A percentile compares a stretch with the other conserved stretches of the same genome.
Conservation (phyloP, 345 rosid species). For the Acer saccharum region DNA sequence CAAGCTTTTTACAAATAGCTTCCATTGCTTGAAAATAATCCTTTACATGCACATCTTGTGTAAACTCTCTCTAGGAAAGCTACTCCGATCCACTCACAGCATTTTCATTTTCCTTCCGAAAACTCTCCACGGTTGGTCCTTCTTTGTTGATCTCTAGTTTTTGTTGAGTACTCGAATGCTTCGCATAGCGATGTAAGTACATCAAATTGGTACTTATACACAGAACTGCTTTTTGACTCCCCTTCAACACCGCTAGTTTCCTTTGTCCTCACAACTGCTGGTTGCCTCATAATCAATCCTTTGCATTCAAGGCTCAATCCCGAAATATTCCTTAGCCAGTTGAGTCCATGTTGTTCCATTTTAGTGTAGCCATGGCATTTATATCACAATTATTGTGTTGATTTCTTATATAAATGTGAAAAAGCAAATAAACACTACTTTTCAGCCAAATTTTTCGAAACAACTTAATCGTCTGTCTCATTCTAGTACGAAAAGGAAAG, state of each 20-base stretch:
- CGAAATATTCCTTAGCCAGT: constrained; percentile 67
- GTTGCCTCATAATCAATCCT: constrained; percentile 45
- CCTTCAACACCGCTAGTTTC: constrained; percentile 61
- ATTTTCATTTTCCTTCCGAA: no score
- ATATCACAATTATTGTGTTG: not conserved
- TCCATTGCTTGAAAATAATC: no score
- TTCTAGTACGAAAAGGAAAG: not conserved
- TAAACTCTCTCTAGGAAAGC: no score
- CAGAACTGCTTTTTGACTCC: constrained; percentile 54
- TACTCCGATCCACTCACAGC: no score
- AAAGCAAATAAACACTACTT: not conserved
- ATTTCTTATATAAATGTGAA: not conserved
- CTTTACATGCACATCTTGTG: no score
- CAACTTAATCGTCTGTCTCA: not conserved
- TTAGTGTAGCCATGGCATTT: not conserved
- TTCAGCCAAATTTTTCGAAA: not conserved
- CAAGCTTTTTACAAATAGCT: no score
- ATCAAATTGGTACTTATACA: not conserved
- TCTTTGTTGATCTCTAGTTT: no score
- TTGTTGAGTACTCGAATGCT: no score
- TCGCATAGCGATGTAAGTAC: no score
- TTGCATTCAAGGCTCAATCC: constrained; percentile 73
- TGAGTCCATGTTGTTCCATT: no score
- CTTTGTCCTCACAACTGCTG: constrained; percentile 47
- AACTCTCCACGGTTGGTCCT: no score